Percentiles rank a stretch among this genome's conserved stretches.
Conservation (phyloP, 768 basidiomycete species). For the Tricholoma furcatifolium region DNA sequence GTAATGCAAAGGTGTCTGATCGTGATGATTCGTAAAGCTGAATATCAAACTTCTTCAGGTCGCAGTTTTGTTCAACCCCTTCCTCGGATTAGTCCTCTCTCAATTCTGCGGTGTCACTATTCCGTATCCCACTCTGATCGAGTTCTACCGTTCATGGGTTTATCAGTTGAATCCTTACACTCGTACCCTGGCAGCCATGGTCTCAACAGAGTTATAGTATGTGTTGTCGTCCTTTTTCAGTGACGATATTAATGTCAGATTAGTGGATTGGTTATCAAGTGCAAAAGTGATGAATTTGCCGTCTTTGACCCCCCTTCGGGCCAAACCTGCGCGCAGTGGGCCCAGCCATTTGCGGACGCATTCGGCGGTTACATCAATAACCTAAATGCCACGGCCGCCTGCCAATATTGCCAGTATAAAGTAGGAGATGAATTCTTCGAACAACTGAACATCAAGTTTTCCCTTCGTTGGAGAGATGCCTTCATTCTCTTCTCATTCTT, state of each 20-base stretch:
- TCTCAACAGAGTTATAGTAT: conserved; percentile 76
- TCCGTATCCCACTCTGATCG: conserved; percentile 58
- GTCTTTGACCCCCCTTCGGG: conserved; percentile 71
- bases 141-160: conserved; percentile 78
- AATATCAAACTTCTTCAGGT: conserved; percentile 35
- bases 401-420: conserved; percentile 72
- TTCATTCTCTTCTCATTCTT: conserved; percentile 66
- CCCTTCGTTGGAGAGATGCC: conserved; percentile 64
- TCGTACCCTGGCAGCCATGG: conserved; percentile 65
- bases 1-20: conserved; percentile 22
- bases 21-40: conserved; percentile 26
- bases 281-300: conserved; percentile 68
- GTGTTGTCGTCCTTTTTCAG: conserved; percentile 11
- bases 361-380: conserved; percentile 79
- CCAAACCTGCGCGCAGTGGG: conserved; percentile 74
- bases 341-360: conserved; percentile 54
- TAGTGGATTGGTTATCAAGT: conserved; percentile 62
- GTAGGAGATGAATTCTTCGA: conserved; percentile 69
- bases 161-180: conserved; percentile 75
- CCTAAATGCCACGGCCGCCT: conserved; percentile 52
- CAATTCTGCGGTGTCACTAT: conserved; percentile 84
- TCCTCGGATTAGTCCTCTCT: conserved; percentile 60
- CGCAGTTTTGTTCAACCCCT: conserved; percentile 80
- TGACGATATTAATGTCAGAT: conserved; percentile 10
- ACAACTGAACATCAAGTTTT: conserved; percentile 66